phyloP scores from a whole-genome alignment of 192 early-diverging fungal genomes.

The Powellomyces hirtus region DNA sequence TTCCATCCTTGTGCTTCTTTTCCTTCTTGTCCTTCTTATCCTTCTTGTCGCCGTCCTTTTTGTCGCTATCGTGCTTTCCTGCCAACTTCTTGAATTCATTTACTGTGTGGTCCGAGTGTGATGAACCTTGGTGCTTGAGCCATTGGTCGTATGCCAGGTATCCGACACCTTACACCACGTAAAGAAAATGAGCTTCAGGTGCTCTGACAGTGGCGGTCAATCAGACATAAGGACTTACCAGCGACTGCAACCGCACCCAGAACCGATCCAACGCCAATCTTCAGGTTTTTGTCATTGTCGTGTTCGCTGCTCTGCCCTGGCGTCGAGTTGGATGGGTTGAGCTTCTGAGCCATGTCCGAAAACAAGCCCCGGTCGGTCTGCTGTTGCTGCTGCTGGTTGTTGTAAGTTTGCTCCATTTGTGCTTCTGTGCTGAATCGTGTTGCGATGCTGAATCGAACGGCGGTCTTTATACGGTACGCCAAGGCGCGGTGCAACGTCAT shows the following conservation, averaged over 20 bases:
- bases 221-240: too few species aligned
- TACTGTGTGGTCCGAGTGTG: conserved; percentile 21
- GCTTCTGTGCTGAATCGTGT: neutral
- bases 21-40: conserved; percentile 26
- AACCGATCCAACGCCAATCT: conserved; percentile 9
- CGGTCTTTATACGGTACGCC: too few species aligned
- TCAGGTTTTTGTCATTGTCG: conserved; percentile 2
- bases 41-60: conserved; percentile 20
- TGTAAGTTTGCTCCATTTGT: neutral
- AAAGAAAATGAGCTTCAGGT: too few species aligned
- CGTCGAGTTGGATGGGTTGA: neutral
- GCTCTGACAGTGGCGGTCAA: too few species aligned
- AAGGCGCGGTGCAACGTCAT: too few species aligned
- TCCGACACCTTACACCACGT: conserved; percentile 19
- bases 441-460: too few species aligned
- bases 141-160: conserved; percentile 30
- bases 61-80: conserved; percentile 10
- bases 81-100: conserved; percentile 26
- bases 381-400: neutral
- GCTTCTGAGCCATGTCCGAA: neutral
- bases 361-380: neutral
- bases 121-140: conserved; percentile 37
- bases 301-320: neutral
- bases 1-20: conserved; percentile 10
- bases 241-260: conserved; percentile 30